Evolutionary conservation across 768 basidiomycete species (phyloP).

Genomic region (Daedaleopsis nitida): DNA sequence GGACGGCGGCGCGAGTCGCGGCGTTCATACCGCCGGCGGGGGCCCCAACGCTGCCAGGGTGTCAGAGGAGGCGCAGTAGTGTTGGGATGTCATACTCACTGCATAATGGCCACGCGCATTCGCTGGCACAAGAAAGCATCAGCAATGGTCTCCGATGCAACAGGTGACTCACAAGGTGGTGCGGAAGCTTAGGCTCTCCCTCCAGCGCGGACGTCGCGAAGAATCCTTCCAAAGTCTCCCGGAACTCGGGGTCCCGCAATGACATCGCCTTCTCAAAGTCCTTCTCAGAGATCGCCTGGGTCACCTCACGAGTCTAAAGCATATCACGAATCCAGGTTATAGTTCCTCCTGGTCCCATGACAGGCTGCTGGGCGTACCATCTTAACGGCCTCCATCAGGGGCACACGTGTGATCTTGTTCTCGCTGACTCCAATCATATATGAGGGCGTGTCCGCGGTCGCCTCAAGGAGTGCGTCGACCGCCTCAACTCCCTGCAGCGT

Average conservation of each 20-base stretch:
- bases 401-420: conserved; percentile 92
- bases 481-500: conserved; percentile 97
- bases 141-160: neutral
- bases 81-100: conserved; percentile 53
- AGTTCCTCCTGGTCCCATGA: neutral
- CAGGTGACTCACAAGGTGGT: conserved; percentile 29
- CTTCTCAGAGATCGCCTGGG: conserved; percentile 75
- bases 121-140: conserved; percentile 42
- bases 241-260: conserved; percentile 89
- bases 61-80: neutral
- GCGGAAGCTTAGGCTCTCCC: conserved; percentile 33
- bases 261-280: conserved; percentile 89
- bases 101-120: conserved; percentile 81
- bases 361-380: conserved; percentile 49
- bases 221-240: conserved; percentile 87
- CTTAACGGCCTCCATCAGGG: conserved; percentile 90
- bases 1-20: conserved; percentile 90
- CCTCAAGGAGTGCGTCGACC: conserved; percentile 81
- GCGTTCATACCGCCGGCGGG: conserved; percentile 99
- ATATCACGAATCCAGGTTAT: conserved; percentile 4
- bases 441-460: conserved; percentile 87
- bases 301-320: conserved; percentile 80
- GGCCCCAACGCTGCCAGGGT: conserved; percentile 75
- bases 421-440: conserved; percentile 97
- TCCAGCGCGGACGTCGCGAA: conserved; percentile 66